Evolutionary conservation across 192 early-diverging fungal genomes (phyloP), one percentile per base, ranked within the genome.

Genomic region (Coemansia furcata): DNA sequence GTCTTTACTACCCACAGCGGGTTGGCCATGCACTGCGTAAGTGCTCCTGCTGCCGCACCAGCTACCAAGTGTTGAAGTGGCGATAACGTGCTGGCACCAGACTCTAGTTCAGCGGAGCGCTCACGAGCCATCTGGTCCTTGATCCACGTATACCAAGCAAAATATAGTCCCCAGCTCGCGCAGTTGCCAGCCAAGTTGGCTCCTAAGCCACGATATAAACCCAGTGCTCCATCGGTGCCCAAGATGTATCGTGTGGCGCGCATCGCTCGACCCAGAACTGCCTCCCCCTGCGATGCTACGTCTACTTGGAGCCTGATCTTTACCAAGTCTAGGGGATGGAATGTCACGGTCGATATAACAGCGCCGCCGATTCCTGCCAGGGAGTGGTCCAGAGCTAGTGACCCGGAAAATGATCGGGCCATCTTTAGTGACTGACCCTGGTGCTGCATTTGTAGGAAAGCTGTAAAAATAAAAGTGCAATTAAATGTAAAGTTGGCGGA

Each of bases 111-210:
- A 19, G 68, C 84, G n/a, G 77, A 68, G 10, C 57, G 69, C 0
- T 62, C 69, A 32, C 77, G 73, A 15, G 77, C 77, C 70, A 80
- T 80, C 26, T 71, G 67, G 57, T 73, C 67, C 60, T 77, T 82
- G 64, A 74, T 58, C 80, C 83, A 55, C 55, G 85, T 82, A 42
- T 94, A 96, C 89, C 91, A 94, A 36, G 88, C 93, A 81, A 99
- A 98, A 68, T 98, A 99, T n/a, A 99, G 76, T 1, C 96, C 96
- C 96, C 98, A 99, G 50, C 93, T 95, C 12, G 90, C 77, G 11
- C 92, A 92, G 30, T 95, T 87, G 0, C 96, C 98, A 12, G 91
- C 92, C 60, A 98, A 86, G 54, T 95, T 99, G 39, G 98, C 90
- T 1, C 87, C 65, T 4, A 99, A 68, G 11, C 96, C 97, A n/a